Evolutionary conservation across 1,139 yeast genomes (phyloP), one percentile per base, ranked within the genome.

Genomic region (Pichia sp.): DNA sequence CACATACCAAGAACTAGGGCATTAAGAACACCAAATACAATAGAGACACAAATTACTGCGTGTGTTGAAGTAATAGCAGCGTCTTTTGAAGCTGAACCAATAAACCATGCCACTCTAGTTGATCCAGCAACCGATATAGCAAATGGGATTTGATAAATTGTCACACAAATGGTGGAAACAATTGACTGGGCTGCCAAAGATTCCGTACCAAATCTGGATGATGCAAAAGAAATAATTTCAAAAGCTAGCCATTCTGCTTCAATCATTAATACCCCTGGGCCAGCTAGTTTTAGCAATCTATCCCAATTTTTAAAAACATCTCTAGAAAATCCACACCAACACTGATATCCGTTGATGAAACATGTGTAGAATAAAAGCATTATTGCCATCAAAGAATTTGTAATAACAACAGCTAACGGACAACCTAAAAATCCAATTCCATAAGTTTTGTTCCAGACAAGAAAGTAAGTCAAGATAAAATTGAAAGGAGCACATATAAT

Each of bases 351-450:
- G 47, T 71, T 66, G 36, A 77, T 66, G 34, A 65, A 67, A 39
- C 61, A 61, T n/a, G 76, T 67, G 56, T 79, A 79, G 1, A 59
- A 55, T 36, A 69, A 59, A 32, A 80, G 60, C 55, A 71, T 54
- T 28, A 63, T 38, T 28, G 81, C 79, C 88, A 83, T 81, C 38
- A 77, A 52, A 76, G 85, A 81, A 59, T 83, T 78, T 29, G 85
- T 80, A 27, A 81, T 72, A 3, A 79, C 83, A 28, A 83, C 85
- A 4, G 88, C 77, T 34, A 81, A 67, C 32, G 94, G 90, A 6
- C 92, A 90, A 27, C 94, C 94, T 37, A 77, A 55, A 55, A 79
- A 83, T 1, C 94, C 94, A 48, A 82, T 53, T 0, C 86, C 85
- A 39, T 78, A 57, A 2, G 48, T 57, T 35, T 65, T 52, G 55